A percentile compares a stretch with the other conserved stretches of the same genome.
These are phyloP conservation scores for Metschnikowia similis DNA, from an alignment of 805 yeast species.

Conservation along the genomic window DNA sequence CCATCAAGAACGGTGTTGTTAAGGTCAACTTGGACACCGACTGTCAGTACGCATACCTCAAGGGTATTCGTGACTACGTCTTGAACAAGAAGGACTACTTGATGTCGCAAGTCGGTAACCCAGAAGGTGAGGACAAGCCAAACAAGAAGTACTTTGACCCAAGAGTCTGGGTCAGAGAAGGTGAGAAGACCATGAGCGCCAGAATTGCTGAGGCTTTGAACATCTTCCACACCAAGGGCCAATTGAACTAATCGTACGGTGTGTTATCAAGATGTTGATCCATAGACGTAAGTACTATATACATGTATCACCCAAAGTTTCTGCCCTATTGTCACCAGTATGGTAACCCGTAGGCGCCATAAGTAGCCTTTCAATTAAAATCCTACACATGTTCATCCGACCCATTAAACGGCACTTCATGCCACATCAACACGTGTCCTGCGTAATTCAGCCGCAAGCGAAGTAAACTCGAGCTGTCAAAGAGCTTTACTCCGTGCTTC, in stretches of 20 bases:
- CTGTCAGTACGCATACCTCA: conserved; percentile 96
- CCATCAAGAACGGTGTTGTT: conserved; percentile 90
- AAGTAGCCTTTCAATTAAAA: too few relatives aligned
- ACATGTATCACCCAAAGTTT: background rate
- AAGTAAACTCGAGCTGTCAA: too few relatives aligned
- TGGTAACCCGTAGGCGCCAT: too few relatives aligned
- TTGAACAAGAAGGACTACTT: conserved; percentile 95
- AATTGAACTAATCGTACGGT: conserved; percentile 28
- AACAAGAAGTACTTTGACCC: conserved; percentile 99
- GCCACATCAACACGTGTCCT: too few relatives aligned
- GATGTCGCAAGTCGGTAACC: conserved; percentile 90
- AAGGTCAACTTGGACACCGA: conserved; percentile 99
- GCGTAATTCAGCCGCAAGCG: too few relatives aligned
- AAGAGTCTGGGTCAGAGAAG: conserved; percentile 99
- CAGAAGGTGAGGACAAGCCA: conserved; percentile 98
- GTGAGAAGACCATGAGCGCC: conserved; percentile 95
- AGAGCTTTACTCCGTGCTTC: background rate
- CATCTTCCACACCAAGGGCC: conserved; percentile 77
- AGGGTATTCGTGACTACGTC: conserved; percentile 96
- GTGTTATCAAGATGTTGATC: background rate
- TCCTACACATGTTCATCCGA: too few relatives aligned
- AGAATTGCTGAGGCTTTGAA: conserved; percentile 82
- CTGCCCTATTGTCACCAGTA: too few relatives aligned
- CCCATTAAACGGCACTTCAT: too few relatives aligned
- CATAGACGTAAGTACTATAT: background rate